phyloP scores from a whole-genome alignment of 345 rosid species.

The Microcos paniculata region DNA sequence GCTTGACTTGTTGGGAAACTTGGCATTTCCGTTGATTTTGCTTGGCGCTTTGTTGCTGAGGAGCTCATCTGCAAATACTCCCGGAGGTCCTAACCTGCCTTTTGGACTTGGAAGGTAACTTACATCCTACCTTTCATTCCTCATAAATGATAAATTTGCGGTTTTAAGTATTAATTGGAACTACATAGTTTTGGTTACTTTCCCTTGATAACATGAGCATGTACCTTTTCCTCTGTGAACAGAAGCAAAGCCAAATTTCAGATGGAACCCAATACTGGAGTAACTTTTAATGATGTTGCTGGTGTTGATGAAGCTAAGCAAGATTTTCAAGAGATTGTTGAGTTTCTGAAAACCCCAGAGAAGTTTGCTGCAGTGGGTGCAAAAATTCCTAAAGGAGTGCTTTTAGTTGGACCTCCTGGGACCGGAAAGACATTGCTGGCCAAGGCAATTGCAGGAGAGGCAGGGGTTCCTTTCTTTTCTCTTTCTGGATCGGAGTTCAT shows the following conservation, averaged over 20 bases:
- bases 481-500: constrained; percentile 75
- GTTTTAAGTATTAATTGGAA: no score
- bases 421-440: constrained; percentile 76
- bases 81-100: constrained; percentile 64
- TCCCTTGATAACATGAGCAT: background rate
- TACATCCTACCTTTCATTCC: background rate
- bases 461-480: constrained; percentile 75
- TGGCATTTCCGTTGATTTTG: constrained; percentile 61
- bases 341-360: constrained; percentile 62
- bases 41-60: constrained; percentile 54
- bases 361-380: constrained; percentile 72
- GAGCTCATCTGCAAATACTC: constrained; percentile 37
- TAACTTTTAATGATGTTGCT: constrained; percentile 76
- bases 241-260: constrained; percentile 82
- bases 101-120: constrained; percentile 69
- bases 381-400: constrained; percentile 66
- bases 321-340: constrained; percentile 75
- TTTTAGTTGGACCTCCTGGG: constrained; percentile 67
- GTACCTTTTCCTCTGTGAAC: background rate
- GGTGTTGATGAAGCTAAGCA: constrained; percentile 90
- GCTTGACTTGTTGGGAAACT: constrained; percentile 54
- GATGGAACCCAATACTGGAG: constrained; percentile 80
- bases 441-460: constrained; percentile 85
- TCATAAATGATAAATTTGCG: background rate
- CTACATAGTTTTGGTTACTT: background rate